These are phyloP conservation scores for Boechera divaricarpa DNA, from an alignment of 345 rosid genomes.

Conservation along the genomic window DNA sequence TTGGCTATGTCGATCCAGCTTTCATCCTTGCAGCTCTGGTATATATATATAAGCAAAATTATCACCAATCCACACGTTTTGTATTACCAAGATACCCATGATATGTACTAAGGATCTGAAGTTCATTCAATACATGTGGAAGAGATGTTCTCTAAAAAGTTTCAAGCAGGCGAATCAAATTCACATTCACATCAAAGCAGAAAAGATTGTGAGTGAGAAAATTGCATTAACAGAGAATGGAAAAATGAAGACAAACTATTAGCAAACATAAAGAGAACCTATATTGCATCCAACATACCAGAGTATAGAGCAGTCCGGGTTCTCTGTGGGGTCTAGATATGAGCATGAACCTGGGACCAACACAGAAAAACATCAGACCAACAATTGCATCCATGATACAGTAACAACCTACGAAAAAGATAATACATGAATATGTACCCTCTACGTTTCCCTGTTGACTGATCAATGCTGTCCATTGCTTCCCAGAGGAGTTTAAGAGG, in stretches of 20 bases:
- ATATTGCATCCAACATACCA: constrained; percentile 50
- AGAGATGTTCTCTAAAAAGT: neutral
- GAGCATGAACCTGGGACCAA: constrained; percentile 71
- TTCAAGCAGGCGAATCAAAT: neutral
- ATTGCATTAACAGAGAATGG: neutral
- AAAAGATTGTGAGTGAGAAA: neutral
- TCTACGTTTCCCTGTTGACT: constrained; percentile 68
- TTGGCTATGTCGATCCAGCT: constrained; percentile 74
- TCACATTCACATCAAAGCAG: constrained; percentile 11
- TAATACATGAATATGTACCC: constrained; percentile 58
- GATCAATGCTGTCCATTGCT: constrained; percentile 78
- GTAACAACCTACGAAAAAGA: neutral
- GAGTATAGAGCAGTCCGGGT: constrained; percentile 77
- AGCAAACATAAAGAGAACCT: constrained; percentile 1
- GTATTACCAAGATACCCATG: neutral
- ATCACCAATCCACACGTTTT: constrained; percentile 23
- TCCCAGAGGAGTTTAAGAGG: constrained; percentile 94
- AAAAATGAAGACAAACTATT: neutral
- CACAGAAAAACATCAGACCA: constrained; percentile 2
- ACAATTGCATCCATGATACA: neutral
- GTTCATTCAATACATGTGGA: neutral
- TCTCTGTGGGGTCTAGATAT: constrained; percentile 69
- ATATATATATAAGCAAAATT: constrained; percentile 14
- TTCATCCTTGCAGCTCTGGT: constrained; percentile 80
- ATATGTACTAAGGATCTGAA: neutral